Conservation (phyloP, 1,284 basidiomycete species). For the Cryptococcus sp. region DNA sequence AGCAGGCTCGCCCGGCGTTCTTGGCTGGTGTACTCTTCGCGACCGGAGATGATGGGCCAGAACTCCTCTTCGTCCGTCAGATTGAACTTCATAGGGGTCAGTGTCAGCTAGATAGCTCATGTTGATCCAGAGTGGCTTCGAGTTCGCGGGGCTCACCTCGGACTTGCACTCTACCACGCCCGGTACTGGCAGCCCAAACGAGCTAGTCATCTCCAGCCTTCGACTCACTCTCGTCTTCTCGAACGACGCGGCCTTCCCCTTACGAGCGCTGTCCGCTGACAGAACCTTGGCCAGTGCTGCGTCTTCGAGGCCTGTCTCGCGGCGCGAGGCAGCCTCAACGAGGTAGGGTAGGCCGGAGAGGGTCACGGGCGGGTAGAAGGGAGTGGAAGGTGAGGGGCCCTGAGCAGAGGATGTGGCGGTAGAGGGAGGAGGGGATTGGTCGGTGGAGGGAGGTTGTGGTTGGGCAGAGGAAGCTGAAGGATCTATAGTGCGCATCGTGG, state of each 20-base stretch:
- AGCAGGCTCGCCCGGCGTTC: constrained; percentile 10
- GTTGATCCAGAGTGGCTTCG: neutral
- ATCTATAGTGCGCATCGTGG: too few species aligned
- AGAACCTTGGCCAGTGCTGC: constrained; percentile 1
- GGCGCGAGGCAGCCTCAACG: constrained; percentile 14
- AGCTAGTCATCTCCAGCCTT: constrained; percentile 8
- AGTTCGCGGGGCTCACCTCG: constrained; percentile 15
- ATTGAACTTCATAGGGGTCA: constrained; percentile 16
- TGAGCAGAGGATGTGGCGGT: neutral
- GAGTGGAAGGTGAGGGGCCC: neutral
- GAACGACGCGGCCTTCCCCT: constrained; percentile 6
- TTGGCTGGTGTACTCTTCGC: constrained; percentile 16
- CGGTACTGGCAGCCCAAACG: constrained; percentile 26
- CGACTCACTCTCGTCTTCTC: constrained; percentile 18
- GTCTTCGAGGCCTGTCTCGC: constrained; percentile 9
- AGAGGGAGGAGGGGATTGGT: neutral
- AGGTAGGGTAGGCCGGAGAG: constrained; percentile 8
- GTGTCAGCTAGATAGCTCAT: neutral
- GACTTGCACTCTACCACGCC: constrained; percentile 21
- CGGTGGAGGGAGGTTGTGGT: neutral
- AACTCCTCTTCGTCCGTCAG: constrained; percentile 28
- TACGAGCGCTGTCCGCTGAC: neutral
- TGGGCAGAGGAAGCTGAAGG: neutral
- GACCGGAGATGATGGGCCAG: constrained; percentile 27
- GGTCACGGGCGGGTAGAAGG: neutral